These are phyloP conservation scores for Gastrolobium villosum DNA, from an alignment of 306 rosid species.

Conservation along the genomic window DNA sequence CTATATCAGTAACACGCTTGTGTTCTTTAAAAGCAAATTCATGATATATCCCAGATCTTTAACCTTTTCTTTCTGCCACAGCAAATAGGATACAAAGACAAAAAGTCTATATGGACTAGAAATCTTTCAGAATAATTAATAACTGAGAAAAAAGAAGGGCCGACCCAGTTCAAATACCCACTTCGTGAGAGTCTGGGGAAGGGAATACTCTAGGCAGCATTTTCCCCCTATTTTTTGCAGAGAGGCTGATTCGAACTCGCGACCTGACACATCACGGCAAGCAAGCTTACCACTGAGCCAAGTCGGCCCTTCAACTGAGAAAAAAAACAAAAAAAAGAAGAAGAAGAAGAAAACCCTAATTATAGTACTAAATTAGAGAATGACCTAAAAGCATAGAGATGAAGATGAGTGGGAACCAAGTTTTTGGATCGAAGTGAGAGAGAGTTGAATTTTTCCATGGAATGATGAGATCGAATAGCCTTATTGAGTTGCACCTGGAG, in stretches of 20 bases:
- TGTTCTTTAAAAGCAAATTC: constrained; percentile 50
- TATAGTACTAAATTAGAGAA: constrained; percentile 32
- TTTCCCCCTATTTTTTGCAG: no score
- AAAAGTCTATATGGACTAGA: constrained; percentile 33
- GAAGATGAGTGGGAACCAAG: background rate
- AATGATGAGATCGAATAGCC: constrained; percentile 6
- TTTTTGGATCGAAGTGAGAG: background rate
- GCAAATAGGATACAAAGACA: constrained; percentile 48
- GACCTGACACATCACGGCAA: no score
- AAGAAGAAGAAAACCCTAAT: constrained; percentile 47
- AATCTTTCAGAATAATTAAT: constrained; percentile 40
- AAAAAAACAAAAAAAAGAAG: no score
- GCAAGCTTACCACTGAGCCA: no score
- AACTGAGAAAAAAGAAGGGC: background rate
- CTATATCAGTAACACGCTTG: constrained; percentile 42
- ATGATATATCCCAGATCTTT: constrained; percentile 53
- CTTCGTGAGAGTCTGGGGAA: no score
- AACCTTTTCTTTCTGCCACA: constrained; percentile 53
- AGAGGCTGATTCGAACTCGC: no score
- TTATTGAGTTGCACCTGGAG: constrained; percentile 69
- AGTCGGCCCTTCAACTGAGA: no score
- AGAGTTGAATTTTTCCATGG: constrained; percentile 12
- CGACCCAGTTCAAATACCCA: no score
- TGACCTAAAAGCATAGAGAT: constrained; percentile 7
- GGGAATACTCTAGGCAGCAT: no score